A percentile compares a stretch with the other conserved stretches of the same genome.
Evolutionary conservation across 2,329 filamentous ascomycete genomes (phyloP).

Genomic region (Calonectria crousiana): DNA sequence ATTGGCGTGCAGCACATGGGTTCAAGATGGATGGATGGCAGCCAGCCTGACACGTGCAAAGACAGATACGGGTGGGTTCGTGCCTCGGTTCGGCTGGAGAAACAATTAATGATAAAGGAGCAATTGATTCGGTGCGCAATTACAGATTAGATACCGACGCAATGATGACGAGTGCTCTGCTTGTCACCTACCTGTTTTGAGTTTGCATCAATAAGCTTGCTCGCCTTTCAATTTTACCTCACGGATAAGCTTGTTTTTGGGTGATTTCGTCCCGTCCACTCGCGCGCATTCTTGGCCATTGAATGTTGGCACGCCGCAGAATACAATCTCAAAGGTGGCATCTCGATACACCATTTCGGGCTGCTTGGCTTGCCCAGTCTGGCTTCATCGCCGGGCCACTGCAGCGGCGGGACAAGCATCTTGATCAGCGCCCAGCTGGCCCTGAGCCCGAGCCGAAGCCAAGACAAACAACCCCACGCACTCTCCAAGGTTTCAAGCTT

Average conservation of each 20-base stretch:
- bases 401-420: background rate
- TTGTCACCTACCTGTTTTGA: slow-evolving; percentile 3
- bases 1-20: background rate
- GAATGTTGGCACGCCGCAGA: background rate
- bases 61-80: background rate
- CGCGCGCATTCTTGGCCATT: background rate
- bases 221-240: background rate
- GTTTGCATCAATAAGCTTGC: background rate
- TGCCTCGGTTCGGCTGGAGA: background rate
- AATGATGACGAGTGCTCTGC: background rate
- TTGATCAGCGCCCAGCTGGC: background rate
- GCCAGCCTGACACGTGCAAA: background rate
- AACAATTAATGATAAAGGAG: background rate
- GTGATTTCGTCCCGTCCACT: background rate
- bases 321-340: background rate
- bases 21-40: background rate
- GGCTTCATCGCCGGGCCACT: background rate
- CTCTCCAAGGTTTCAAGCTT: background rate
- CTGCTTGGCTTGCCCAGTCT: background rate
- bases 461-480: background rate
- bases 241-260: slow-evolving; percentile 9
- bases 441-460: background rate
- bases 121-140: background rate
- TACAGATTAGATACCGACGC: background rate
- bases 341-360: background rate